Base-by-base conservation (phyloP, 495 filamentous ascomycete genomes). In the Parachaetomium inaequale region DNA sequence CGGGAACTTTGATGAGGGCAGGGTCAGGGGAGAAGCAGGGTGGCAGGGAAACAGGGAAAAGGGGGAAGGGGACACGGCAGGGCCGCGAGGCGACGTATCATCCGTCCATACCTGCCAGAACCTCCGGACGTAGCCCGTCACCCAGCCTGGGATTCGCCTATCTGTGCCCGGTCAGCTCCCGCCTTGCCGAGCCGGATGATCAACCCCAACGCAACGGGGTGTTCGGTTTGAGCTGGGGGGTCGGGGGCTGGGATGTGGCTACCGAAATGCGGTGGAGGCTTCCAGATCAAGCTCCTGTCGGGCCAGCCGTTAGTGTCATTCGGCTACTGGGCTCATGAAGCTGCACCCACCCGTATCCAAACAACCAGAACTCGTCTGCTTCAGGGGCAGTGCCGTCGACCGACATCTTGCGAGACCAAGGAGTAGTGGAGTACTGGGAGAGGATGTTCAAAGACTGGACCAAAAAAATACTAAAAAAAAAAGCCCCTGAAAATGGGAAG, bases 241-340 rank as follows among this genome's bases (percentile, higher is more conserved):
- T 56, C 8, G 21, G 59, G 50, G 45, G 29, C 8, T 21, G 12
- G 45, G 45, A 21, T 11, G 4, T 23, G 43, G 43, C 12, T 86
- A 97, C 94, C 93, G 73, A 87, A 96, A 71, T 96, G 89, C 54
- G 95, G 94, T 52, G 94, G 95, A 26, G 94, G 93, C 72, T 98
- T 98, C 93, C 93, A 98, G 61, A 98, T 98, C 73, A 98, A 79
- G 63, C 91, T 96, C 75, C 93, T 98, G 61, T 31, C 19, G 34
- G 32, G 55, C 32, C 19, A 59, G 46, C 65, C 54, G 64, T 74
- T 61, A 72, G 64, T 74, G 56, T 63, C 50, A 45, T 61, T 68
- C 62, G 36, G 40, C 32, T 42, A n/a, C 23, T n/a, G 26, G 5
- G 46, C 19, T 0, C 29, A 52, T 52, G 15, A 25, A 31, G 28